Base-by-base conservation (phyloP, 2,329 filamentous ascomycete species). In the Fusarium duplospermum region DNA sequence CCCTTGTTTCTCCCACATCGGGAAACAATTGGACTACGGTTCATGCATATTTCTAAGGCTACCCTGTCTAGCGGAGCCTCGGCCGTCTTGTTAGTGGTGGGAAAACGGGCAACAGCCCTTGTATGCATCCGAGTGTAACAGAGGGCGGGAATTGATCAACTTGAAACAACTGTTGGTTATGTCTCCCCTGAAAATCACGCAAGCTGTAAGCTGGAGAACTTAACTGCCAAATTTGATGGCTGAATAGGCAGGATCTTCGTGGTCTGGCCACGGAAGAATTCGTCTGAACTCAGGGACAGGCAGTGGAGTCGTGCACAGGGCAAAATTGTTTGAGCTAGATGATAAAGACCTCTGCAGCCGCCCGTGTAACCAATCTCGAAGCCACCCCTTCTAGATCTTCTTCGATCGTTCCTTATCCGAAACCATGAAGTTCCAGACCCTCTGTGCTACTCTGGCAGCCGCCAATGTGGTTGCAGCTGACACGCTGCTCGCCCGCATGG, bases 341-440 rank as follows among this genome's bases (percentile, higher is more conserved):
- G 18, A 52, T 52, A 52, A 52, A 52, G 47, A 13, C 27, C 27
- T 31, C 47, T 52, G 47, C 6, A 52, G 18, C 27, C 11, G 27
- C 47, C 18, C 27, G 29, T 50, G 11, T 14, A 36, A 62, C 70
- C 70, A 73, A 71, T 59, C 22, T n/a, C 20, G 35, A 31, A 20
- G 13, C n/a, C 31, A 29, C 20, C 52, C 16, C 54, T 29, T 11
- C 33, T 20, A 57, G 24, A 31, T 64, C 29, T 38, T 47, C 31
- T 20, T 36, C 27, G 24, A 18, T 57, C 18, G 27, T 31, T 10
- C 18, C 6, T 50, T 50, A 22, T 54, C 20, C 61, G 33, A 57
- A 20, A 64, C 24, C 59, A 75, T 75, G 73, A 75, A 75, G 73
- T 64, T 75, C 56, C 73, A 75, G 52, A 31, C 73, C n/a, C 18